Conservation (phyloP, 805 yeast genomes). For the Starmerella scarabaei region DNA sequence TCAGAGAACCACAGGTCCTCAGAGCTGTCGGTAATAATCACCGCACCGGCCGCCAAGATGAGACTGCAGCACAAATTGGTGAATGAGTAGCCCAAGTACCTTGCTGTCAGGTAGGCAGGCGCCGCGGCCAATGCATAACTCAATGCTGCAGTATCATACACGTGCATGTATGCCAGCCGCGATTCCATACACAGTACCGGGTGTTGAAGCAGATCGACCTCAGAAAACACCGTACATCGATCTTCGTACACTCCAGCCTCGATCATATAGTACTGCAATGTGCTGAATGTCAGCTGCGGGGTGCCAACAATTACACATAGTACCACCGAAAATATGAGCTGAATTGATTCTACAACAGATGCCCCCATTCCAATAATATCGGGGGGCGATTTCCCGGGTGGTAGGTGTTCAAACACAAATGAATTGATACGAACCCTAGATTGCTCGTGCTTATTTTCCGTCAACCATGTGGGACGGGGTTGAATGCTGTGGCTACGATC, state of each 20-base stretch:
- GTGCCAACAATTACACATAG: constrained; percentile 15
- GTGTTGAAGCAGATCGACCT: neutral
- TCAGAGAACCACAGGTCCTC: constrained; percentile 16
- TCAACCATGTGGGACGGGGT: neutral
- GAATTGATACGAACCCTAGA: no score
- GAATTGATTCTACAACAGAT: neutral
- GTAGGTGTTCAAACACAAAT: no score
- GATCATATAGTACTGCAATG: constrained; percentile 17
- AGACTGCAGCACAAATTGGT: constrained; percentile 15
- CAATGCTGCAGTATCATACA: constrained; percentile 10
- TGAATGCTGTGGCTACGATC: neutral
- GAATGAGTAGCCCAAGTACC: constrained; percentile 17
- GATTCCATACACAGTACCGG: constrained; percentile 15
- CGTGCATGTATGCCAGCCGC: constrained; percentile 12
- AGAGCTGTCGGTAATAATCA: constrained; percentile 11
- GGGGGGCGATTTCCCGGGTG: no score
- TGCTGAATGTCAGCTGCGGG: constrained; percentile 17
- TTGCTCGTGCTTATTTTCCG: neutral
- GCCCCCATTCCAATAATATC: neutral
- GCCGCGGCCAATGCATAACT: constrained; percentile 13
- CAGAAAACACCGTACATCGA: constrained; percentile 14
- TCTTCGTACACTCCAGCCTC: constrained; percentile 19
- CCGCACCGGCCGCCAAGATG: constrained; percentile 18
- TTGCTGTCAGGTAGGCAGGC: constrained; percentile 11
- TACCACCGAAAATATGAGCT: constrained; percentile 10